Conservation (phyloP, 768 basidiomycete species). For the Leccinum olivaceopallidum region DNA sequence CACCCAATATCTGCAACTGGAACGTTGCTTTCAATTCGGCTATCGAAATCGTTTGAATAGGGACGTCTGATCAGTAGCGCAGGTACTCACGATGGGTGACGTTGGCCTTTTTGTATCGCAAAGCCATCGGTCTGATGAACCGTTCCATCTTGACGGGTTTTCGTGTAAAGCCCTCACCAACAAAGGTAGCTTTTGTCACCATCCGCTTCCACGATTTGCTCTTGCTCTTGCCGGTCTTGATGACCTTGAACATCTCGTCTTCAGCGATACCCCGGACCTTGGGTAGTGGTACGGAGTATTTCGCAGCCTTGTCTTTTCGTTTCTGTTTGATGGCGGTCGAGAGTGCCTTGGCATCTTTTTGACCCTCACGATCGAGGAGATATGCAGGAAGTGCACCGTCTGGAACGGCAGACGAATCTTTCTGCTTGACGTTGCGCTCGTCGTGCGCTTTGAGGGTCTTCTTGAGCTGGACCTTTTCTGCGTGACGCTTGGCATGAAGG, state of each 20-base stretch:
- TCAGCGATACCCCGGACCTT: conserved; percentile 98
- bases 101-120: conserved; percentile 97
- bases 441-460: conserved; percentile 99
- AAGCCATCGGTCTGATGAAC: conserved; percentile 95
- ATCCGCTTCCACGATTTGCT: conserved; percentile 98
- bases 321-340: conserved; percentile 97
- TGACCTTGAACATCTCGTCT: conserved; percentile 99
- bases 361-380: conserved; percentile 95
- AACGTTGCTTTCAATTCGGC: conserved; percentile 98
- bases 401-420: conserved; percentile 76
- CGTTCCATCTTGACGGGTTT: conserved; percentile 99
- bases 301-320: conserved; percentile 98
- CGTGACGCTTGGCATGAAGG: conserved; percentile 94
- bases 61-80: not conserved
- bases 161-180: conserved; percentile 95
- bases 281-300: conserved; percentile 94
- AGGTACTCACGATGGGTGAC: conserved; percentile 90
- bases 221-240: conserved; percentile 97
- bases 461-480: conserved; percentile 97
- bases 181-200: conserved; percentile 99
- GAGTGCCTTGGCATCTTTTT: conserved; percentile 96
- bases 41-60: conserved; percentile 32
- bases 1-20: conserved; percentile 95
- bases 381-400: conserved; percentile 95
- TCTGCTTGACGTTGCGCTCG: conserved; percentile 96